A percentile compares a stretch with the other conserved stretches of the same genome.
Evolutionary conservation across 768 basidiomycete species (phyloP).

Genomic region (Serendipita indica): DNA sequence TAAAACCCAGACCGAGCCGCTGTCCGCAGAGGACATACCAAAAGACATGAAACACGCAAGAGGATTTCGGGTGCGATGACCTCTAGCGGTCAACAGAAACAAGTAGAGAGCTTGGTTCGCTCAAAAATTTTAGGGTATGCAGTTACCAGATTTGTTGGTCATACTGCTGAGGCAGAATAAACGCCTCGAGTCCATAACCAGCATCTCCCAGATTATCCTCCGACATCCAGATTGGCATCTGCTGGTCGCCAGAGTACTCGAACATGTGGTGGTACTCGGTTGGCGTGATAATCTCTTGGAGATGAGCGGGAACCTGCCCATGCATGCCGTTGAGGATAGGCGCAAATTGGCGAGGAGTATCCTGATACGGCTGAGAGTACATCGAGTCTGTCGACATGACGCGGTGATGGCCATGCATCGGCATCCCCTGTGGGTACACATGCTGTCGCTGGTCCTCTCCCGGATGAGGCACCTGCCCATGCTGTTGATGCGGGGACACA

Average conservation of each 20-base stretch:
- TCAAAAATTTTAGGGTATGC: too few species aligned
- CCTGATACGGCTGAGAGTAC: constrained; percentile 34
- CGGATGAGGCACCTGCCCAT: constrained; percentile 40
- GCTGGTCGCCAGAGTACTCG: constrained; percentile 54
- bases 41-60: too few species aligned
- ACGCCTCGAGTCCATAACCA: constrained; percentile 71
- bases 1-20: too few species aligned
- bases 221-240: constrained; percentile 73
- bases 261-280: constrained; percentile 30
- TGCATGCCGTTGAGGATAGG: constrained; percentile 20
- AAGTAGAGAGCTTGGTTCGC: too few species aligned
- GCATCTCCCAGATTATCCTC: constrained; percentile 59
- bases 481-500: constrained; percentile 26
- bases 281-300: constrained; percentile 16
- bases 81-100: too few species aligned
- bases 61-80: too few species aligned
- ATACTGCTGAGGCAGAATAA: constrained; percentile 61
- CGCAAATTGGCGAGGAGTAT: constrained; percentile 21
- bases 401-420: constrained; percentile 40
- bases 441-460: not conserved
- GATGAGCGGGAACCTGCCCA: constrained; percentile 23
- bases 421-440: constrained; percentile 22
- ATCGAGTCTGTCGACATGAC: constrained; percentile 28
- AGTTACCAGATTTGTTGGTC: constrained; percentile 55
- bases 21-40: too few species aligned